phyloP scores from a whole-genome alignment of 2,329 filamentous ascomycete species.

The Chalaropsis ovoidea region DNA sequence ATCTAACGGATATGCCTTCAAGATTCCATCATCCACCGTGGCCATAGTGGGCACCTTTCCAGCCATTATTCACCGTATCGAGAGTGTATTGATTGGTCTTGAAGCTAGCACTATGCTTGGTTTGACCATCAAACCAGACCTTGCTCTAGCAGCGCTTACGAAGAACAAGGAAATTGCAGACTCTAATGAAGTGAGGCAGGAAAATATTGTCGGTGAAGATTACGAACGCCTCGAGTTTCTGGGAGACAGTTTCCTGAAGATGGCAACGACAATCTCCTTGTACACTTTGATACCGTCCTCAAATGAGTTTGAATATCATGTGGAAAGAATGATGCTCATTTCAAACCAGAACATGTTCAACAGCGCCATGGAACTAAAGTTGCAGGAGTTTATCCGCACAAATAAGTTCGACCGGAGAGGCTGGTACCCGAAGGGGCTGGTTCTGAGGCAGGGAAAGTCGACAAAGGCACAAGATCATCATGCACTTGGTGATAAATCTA shows the following conservation, averaged over 20 bases:
- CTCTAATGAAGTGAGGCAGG: slow-evolving; percentile 55
- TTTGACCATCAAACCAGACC: slow-evolving; percentile 52
- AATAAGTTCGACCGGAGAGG: slow-evolving; percentile 66
- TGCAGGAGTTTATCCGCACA: slow-evolving; percentile 72
- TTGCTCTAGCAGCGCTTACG: slow-evolving; percentile 82
- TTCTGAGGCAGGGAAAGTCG: slow-evolving; percentile 62
- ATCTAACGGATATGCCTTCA: slow-evolving; percentile 26
- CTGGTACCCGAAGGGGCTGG: slow-evolving; percentile 81
- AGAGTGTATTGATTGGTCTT: slow-evolving; percentile 67
- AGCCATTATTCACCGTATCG: slow-evolving; percentile 72
- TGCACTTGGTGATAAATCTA: slow-evolving; percentile 70
- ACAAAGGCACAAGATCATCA: slow-evolving; percentile 44
- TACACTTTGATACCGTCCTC: slow-evolving; percentile 67
- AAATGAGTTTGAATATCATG: slow-evolving; percentile 79
- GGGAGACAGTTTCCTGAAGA: slow-evolving; percentile 89
- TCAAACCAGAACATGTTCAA: slow-evolving; percentile 87
- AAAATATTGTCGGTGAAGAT: slow-evolving; percentile 84
- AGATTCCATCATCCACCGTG: slow-evolving; percentile 62
- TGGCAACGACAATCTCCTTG: slow-evolving; percentile 82
- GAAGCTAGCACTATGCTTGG: slow-evolving; percentile 61
- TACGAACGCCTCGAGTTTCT: slow-evolving; percentile 92
- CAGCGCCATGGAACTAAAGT: slow-evolving; percentile 55
- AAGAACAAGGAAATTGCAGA: slow-evolving; percentile 82
- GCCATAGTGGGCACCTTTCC: slow-evolving; percentile 67
- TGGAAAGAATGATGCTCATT: slow-evolving; percentile 79